These are phyloP conservation scores for Plantago coronopus DNA, from an alignment of 305 asterid species.

Conservation along the genomic window DNA sequence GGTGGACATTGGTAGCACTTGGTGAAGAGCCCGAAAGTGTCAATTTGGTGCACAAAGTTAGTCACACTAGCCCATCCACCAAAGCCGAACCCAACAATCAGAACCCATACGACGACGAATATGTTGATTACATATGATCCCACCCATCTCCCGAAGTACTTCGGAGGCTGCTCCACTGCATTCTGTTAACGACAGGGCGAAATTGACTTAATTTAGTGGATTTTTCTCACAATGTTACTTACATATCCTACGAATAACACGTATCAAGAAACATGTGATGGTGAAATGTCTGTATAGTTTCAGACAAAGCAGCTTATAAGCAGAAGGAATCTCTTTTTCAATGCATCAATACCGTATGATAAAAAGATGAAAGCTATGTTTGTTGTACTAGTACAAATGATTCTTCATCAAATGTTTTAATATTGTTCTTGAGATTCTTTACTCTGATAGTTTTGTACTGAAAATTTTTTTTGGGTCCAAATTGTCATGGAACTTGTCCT, in stretches of 20 bases:
- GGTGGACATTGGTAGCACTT: constrained; percentile 84
- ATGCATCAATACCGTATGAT: no score
- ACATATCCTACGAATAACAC: background rate
- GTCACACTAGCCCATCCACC: constrained; percentile 94
- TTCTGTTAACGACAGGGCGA: constrained; percentile 37
- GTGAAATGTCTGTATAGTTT: background rate
- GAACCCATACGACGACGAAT: constrained; percentile 76
- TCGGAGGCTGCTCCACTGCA: constrained; percentile 87
- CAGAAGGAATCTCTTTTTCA: background rate
- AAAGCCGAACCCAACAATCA: constrained; percentile 79
- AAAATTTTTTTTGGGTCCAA: no score
- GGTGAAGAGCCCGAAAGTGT: constrained; percentile 86
- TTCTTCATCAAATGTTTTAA: constrained; percentile 8
- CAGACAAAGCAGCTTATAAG: no score
- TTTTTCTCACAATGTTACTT: background rate
- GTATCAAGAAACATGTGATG: background rate
- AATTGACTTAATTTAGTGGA: background rate
- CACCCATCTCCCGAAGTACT: constrained; percentile 73
- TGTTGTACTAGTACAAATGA: background rate
- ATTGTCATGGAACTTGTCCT: no score
- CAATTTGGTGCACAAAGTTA: constrained; percentile 76
- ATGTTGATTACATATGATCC: constrained; percentile 68
- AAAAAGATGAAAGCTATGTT: background rate
- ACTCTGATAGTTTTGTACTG: background rate
- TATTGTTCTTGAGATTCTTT: background rate